Conservation (phyloP, 164 flowering plant genomes). For the Vitis rupestris region DNA sequence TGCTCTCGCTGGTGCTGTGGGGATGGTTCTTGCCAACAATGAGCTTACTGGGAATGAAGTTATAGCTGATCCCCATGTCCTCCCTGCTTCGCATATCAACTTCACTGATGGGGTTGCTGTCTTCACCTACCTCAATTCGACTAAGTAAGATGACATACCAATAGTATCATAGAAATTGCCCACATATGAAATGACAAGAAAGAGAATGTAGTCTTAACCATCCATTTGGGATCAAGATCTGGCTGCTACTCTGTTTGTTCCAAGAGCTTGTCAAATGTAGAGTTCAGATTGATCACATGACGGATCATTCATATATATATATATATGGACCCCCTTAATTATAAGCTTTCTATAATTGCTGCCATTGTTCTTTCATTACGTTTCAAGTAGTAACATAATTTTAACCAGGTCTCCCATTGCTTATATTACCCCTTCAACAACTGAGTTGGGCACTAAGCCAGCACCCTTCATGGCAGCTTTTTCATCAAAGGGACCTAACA, state of each 20-base stretch:
- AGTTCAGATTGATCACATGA: too few species aligned
- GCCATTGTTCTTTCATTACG: background rate
- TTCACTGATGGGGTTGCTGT: constrained; percentile 13
- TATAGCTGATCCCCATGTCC: constrained; percentile 16
- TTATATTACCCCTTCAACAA: constrained; percentile 40
- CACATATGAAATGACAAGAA: too few species aligned
- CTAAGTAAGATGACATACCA: constrained; percentile 13
- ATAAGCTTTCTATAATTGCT: background rate
- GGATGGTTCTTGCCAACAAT: constrained; percentile 24
- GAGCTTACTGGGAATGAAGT: constrained; percentile 3
- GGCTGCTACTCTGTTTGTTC: too few species aligned
- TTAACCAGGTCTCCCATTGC: constrained; percentile 49
- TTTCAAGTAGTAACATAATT: background rate
- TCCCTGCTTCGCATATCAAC: constrained; percentile 17
- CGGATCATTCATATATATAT: too few species aligned
- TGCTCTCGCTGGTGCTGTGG: constrained; percentile 20
- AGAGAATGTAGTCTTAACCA: too few species aligned
- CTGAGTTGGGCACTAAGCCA: constrained; percentile 45
- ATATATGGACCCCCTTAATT: background rate
- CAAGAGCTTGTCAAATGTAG: too few species aligned
- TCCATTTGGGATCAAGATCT: too few species aligned
- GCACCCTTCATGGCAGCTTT: constrained; percentile 84
- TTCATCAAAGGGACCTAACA: constrained; percentile 79
- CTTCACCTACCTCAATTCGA: constrained; percentile 20
- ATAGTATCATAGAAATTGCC: too few species aligned